Evolutionary conservation across 2,329 filamentous ascomycete genomes (phyloP).

Genomic region (Penicillium sp.): DNA sequence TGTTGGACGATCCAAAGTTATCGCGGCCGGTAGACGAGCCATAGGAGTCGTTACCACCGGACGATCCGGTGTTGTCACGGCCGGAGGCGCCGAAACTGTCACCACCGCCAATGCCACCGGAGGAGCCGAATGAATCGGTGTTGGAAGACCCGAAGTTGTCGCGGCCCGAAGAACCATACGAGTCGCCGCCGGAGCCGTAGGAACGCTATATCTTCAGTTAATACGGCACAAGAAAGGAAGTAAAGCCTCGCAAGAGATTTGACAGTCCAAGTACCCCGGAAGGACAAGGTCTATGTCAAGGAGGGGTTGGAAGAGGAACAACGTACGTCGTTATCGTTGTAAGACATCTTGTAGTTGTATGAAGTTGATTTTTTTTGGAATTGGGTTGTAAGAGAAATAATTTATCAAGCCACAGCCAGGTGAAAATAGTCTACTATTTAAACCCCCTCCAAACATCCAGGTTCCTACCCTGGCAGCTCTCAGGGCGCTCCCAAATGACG

Average conservation of each 20-base stretch:
- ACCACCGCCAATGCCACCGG: background rate
- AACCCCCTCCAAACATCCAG: background rate
- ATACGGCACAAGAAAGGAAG: background rate
- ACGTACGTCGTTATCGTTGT: slow-evolving; percentile 5
- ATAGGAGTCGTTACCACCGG: background rate
- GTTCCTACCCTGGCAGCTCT: background rate
- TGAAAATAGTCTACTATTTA: slow-evolving; percentile 1
- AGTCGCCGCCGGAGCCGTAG: background rate
- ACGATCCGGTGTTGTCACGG: background rate
- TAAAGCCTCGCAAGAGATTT: background rate
- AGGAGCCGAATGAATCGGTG: background rate
- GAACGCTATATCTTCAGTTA: slow-evolving; percentile 1
- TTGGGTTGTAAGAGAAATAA: background rate
- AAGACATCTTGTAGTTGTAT: slow-evolving; percentile 3
- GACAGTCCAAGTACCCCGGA: background rate
- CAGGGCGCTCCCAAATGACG: background rate
- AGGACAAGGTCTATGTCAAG: background rate
- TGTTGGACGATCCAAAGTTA: slow-evolving; percentile 2
- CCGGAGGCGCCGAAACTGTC: background rate
- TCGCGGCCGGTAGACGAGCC: background rate
- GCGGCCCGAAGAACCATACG: slow-evolving; percentile 1
- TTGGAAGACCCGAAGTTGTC: slow-evolving; percentile 2
- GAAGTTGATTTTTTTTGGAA: background rate
- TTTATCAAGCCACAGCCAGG: background rate
- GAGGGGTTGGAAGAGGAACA: background rate